These are phyloP conservation scores for Beauveria pseudobassiana DNA, from an alignment of 2,329 filamentous ascomycete species.

Conservation along the genomic window DNA sequence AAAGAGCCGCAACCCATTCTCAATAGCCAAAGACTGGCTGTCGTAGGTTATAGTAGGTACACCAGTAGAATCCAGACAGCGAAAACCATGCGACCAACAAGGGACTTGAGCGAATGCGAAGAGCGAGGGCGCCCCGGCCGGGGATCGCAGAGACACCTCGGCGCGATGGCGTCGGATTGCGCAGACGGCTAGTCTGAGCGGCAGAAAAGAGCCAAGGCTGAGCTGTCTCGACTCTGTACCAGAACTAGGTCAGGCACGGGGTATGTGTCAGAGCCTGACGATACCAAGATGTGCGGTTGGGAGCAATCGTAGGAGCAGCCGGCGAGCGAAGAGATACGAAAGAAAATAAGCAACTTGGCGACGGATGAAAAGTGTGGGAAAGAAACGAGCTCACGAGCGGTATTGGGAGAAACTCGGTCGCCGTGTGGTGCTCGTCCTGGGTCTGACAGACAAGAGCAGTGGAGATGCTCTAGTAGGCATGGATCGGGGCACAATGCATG, in stretches of 20 bases:
- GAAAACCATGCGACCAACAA: background rate
- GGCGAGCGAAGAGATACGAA: background rate
- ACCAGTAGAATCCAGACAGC: background rate
- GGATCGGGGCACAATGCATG: constrained; percentile 9
- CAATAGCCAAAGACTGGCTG: constrained; percentile 1
- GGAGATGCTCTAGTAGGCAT: constrained; percentile 5
- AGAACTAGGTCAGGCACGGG: background rate
- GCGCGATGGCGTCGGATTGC: background rate
- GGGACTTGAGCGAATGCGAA: background rate
- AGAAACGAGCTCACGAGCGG: background rate
- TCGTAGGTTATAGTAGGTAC: background rate
- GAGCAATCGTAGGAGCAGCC: background rate
- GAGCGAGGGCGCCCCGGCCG: background rate
- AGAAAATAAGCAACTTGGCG: background rate
- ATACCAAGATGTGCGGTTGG: background rate
- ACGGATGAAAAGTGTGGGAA: constrained; percentile 7
- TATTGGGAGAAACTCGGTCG: constrained; percentile 3
- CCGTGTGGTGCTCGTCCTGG: background rate
- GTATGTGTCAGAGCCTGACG: background rate
- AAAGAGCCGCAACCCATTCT: constrained; percentile 6
- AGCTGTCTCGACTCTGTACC: background rate
- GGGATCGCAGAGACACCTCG: background rate
- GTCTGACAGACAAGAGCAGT: background rate
- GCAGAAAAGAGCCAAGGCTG: background rate
- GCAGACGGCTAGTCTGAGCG: background rate